These are phyloP conservation scores for Amylostereum chailletii DNA, from an alignment of 1,284 basidiomycete genomes.

Conservation along the genomic window DNA sequence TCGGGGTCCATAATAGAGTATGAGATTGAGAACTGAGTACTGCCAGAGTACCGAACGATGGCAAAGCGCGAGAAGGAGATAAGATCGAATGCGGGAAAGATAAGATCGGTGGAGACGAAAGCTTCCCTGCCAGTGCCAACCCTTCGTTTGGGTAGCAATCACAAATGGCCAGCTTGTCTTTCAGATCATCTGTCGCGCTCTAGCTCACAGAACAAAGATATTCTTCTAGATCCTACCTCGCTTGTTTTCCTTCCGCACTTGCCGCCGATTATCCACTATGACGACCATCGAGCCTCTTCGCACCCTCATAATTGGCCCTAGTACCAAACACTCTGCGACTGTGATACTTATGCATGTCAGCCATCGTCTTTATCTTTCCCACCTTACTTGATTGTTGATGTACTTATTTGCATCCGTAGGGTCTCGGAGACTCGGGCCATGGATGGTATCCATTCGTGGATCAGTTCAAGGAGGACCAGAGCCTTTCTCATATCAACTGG, in stretches of 20 bases:
- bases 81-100: too few relatives aligned
- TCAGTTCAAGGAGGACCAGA: slow-evolving; percentile 40
- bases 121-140: too few relatives aligned
- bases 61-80: too few relatives aligned
- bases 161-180: too few relatives aligned
- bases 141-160: too few relatives aligned
- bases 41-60: too few relatives aligned
- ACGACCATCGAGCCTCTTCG: slow-evolving; percentile 31
- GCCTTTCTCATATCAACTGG: slow-evolving; percentile 75
- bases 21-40: too few relatives aligned
- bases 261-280: slow-evolving; percentile 15
- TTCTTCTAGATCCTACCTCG: too few relatives aligned
- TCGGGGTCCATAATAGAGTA: too few relatives aligned
- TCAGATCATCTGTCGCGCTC: too few relatives aligned
- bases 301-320: slow-evolving; percentile 43
- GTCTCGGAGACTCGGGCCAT: slow-evolving; percentile 65
- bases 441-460: slow-evolving; percentile 77
- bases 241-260: neutral
- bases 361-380: slow-evolving; percentile 6
- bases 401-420: slow-evolving; percentile 30
- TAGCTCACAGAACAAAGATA: too few relatives aligned
- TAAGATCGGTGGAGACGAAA: too few relatives aligned
- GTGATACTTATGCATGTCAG: slow-evolving; percentile 85
- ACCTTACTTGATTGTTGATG: neutral
- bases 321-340: slow-evolving; percentile 70